Evolutionary conservation across 176 grass and related monocot genomes (phyloP).

Genomic region (Puccinellia tenuiflora): DNA sequence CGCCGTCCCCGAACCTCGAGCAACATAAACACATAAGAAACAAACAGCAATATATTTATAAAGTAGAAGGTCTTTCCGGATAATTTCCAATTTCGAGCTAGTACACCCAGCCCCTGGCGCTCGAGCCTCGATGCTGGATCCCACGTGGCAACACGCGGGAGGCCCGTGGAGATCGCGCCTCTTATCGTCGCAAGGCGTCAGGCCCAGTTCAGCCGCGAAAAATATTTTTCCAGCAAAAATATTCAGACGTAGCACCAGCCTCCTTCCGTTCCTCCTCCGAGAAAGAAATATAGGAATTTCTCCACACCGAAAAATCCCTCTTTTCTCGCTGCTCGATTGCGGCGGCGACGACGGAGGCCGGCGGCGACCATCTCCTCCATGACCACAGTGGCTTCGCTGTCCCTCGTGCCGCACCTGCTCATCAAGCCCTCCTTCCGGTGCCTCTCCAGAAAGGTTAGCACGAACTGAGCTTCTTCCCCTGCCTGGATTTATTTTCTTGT

Average conservation of each 20-base stretch:
- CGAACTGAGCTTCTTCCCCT: background rate
- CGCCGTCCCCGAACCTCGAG: background rate
- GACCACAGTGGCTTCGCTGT: constrained; percentile 63
- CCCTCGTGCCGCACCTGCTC: constrained; percentile 55
- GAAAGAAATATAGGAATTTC: constrained; percentile 6
- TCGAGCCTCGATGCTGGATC: background rate
- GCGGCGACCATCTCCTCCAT: constrained; percentile 37
- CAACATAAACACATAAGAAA: background rate
- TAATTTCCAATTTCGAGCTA: background rate
- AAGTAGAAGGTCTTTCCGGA: background rate
- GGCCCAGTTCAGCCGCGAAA: constrained; percentile 15
- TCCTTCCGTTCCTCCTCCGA: background rate
- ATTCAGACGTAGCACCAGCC: background rate
- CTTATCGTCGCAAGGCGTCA: constrained; percentile 48
- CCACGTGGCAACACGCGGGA: constrained; percentile 66
- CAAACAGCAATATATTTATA: background rate
- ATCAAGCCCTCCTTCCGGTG: constrained; percentile 63
- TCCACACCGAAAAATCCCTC: background rate
- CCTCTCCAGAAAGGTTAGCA: constrained; percentile 60
- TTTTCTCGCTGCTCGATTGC: constrained; percentile 17
- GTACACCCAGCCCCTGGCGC: constrained; percentile 10
- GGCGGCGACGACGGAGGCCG: background rate
- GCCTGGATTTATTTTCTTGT: background rate
- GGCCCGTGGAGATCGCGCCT: constrained; percentile 76
- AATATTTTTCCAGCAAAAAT: constrained; percentile 21